phyloP scores from a whole-genome alignment of 2,329 filamentous ascomycete species.

The Penicillium digitatum region DNA sequence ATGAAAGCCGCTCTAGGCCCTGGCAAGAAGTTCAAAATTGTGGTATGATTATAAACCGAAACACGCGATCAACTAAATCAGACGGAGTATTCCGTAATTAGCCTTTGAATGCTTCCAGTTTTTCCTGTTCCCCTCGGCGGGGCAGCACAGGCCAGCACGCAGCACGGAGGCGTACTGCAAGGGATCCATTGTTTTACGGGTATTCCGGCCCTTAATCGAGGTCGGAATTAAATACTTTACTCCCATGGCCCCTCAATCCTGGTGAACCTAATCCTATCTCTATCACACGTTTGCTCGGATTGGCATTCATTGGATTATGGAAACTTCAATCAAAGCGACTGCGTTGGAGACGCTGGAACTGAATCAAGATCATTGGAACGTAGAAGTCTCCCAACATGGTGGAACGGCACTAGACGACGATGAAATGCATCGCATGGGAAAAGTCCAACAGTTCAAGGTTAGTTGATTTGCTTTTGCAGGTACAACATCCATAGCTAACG shows the following conservation, averaged over 20 bases:
- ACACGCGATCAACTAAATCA: not conserved
- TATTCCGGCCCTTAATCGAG: not conserved
- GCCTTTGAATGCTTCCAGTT: not conserved
- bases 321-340: not conserved
- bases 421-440: conserved; percentile 33
- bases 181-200: not conserved
- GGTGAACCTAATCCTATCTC: not conserved
- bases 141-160: not conserved
- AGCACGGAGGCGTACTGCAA: not conserved
- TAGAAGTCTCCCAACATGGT: not conserved
- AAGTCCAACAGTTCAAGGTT: conserved; percentile 25
- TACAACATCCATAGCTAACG: not conserved
- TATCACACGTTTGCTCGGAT: not conserved
- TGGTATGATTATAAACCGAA: not conserved
- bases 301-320: not conserved
- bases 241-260: not conserved
- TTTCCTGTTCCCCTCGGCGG: not conserved
- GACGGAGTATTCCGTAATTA: too few species aligned
- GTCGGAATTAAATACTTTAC: not conserved
- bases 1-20: not conserved
- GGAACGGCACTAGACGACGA: conserved; percentile 20
- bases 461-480: not conserved
- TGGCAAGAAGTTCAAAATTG: not conserved
- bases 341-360: conserved; percentile 7
- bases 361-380: conserved; percentile 2